Base-by-base conservation (phyloP, 139 green algal genomes). In the Closterium sp. region DNA sequence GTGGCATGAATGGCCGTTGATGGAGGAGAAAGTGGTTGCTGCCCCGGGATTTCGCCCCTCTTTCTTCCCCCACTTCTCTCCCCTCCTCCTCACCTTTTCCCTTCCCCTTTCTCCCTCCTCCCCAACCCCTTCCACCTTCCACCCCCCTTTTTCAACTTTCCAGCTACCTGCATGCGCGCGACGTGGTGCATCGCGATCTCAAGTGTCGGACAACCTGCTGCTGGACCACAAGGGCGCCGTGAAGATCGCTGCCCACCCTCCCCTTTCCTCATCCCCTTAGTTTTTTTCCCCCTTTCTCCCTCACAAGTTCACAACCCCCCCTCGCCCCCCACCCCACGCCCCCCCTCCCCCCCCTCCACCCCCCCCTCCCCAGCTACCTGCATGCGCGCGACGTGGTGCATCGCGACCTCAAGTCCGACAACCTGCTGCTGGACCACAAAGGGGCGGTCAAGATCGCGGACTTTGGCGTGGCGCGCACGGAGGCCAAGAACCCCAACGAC, bases 391-490 rank as follows among this genome's bases (percentile, higher is more conserved):
- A n/a, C n/a, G n/a, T 94, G 21, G 92, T 94, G 31, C 92, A 94
- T 27, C 79, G 92, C 30, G 92, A 94, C 85, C 34, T 94, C 31
- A 94, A 94, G 89, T 90, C 89, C 24, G 92, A 94, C 45, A 94
- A 94, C 31, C 27, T 94, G 62, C 92, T 94, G 31, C 24, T 94
- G 42, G 88, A 91, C 45, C 88, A 93, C 84, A 86, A 93, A 28
- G 21, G 42, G 11, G 91, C 29, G n/a, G 89, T 91, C 31, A 95
- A 95, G 90, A 98, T 99, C 45, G 97, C 97, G 27, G 97, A 99
- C 95, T 99, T 99, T 97, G 98, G 98, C 4, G 98, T 99, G 21
- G 97, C 98, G 73, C 96, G 98, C n/a, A 95, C 98, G n/a, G 96
- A 99, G 89, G 96, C 98, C 88, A 91, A 90, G 17, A 95, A 94